Evolutionary conservation across 2,329 filamentous ascomycete species (phyloP).

Genomic region (Trichoderma sp.): DNA sequence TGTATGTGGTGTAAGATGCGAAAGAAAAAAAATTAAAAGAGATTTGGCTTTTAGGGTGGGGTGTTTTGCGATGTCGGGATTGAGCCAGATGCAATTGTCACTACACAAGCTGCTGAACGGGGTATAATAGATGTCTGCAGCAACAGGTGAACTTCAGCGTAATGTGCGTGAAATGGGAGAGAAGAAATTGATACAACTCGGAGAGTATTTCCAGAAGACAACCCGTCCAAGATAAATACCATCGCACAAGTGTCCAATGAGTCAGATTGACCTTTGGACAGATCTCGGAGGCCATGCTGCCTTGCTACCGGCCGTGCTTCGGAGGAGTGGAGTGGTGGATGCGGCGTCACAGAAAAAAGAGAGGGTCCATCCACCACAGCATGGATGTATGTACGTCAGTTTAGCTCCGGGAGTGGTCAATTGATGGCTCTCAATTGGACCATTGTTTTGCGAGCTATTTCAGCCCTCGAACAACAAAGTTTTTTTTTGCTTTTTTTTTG

Average conservation of each 20-base stretch:
- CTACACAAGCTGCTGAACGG: background rate
- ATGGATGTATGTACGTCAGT: slow-evolving; percentile 11
- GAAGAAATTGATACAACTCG: background rate
- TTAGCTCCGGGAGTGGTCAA: slow-evolving; percentile 16
- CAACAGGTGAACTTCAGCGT: background rate
- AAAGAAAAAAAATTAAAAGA: slow-evolving; percentile 1
- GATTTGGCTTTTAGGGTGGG: slow-evolving; percentile 12
- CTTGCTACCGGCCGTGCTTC: slow-evolving; percentile 25
- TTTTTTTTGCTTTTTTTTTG: background rate
- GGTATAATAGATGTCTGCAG: slow-evolving; percentile 11
- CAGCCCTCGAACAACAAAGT: slow-evolving; percentile 1
- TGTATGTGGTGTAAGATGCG: background rate
- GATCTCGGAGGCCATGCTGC: slow-evolving; percentile 18
- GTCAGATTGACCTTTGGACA: slow-evolving; percentile 22
- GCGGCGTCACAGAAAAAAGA: slow-evolving; percentile 2
- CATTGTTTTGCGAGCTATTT: background rate
- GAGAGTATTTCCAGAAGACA: slow-evolving; percentile 3
- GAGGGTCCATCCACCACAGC: slow-evolving; percentile 10
- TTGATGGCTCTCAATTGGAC: slow-evolving; percentile 13
- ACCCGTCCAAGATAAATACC: background rate
- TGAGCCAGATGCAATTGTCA: slow-evolving; percentile 14
- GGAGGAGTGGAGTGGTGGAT: slow-evolving; percentile 26
- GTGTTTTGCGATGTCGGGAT: slow-evolving; percentile 20
- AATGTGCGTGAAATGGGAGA: background rate
- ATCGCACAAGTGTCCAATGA: slow-evolving; percentile 6